Evolutionary conservation across 257 asterid genomes (phyloP), one percentile per base, ranked within the genome.

Genomic region (Ehretia macrophylla): DNA sequence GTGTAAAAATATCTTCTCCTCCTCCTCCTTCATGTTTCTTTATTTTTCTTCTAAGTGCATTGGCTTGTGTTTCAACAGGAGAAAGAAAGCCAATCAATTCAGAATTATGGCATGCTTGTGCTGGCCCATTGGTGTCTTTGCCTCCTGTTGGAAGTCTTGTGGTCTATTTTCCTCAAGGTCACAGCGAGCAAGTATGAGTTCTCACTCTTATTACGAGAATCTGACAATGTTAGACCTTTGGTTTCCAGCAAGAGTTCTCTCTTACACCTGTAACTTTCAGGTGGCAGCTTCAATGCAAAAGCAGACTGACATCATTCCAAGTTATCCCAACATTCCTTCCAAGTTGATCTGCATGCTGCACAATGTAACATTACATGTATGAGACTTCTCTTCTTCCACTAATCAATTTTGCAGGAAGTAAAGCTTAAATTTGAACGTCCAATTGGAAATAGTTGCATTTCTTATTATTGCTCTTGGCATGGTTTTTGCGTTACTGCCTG

Each of bases 101-200:
- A n/a, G 97, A 92, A 79, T 68, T 92, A 78, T 92, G 98, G 98
- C 97, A 92, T 68, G 98, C 98, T 60, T 92, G 98, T 73, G 98
- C 98, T 19, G 98, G 98, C 49, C 97, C 98, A 3, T 75, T 92
- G 80, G 95, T 88, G 71, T 80, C 90, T 22, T 66, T 88, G 82
- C 98, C 98, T 46, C 97, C 90, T n/a, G 85, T 86, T 38, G 97
- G 95, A 75, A 92, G 98, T 71, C 95, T 88, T 35, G 97, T 92
- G 46, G 85, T 88, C 59, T 91, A 91, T 62, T 91, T 91, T 75
- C 98, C 98, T 55, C 98, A 91, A 78, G 98, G 98, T 72, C 98
- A 91, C 79, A 91, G 96, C 23, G 98, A 91, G 63, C 98, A 91
- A 79, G 98, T 92, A 73, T 22, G 88, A 64, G 17, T 14, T 53